Conservation (phyloP, 345 rosid genomes). For the Aquilaria sinensis region DNA sequence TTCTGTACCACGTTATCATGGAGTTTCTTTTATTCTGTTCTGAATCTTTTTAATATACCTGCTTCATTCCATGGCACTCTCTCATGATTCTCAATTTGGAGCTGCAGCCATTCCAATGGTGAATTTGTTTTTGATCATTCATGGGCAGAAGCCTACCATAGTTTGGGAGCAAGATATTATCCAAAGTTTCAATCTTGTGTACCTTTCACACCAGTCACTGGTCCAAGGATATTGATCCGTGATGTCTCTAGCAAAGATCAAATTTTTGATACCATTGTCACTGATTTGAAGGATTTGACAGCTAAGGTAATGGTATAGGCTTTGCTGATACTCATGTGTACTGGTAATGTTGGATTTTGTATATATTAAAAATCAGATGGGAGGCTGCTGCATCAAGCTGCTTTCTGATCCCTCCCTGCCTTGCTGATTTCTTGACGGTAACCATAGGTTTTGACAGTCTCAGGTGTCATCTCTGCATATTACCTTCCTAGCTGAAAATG, state of each 20-base stretch:
- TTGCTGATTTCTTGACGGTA: background rate
- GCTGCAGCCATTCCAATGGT: slow-evolving; percentile 83
- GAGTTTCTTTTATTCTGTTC: slow-evolving; percentile 4
- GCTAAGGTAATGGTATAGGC: slow-evolving; percentile 43
- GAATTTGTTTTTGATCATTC: slow-evolving; percentile 96
- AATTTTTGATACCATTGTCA: slow-evolving; percentile 58
- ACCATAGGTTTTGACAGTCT: slow-evolving; percentile 33
- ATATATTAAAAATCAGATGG: background rate
- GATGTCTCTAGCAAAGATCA: slow-evolving; percentile 55
- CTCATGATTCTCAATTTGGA: slow-evolving; percentile 22
- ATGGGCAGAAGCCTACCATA: slow-evolving; percentile 94
- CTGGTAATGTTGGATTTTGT: background rate
- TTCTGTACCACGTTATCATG: slow-evolving; percentile 8
- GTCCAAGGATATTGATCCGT: slow-evolving; percentile 78
- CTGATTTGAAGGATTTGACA: slow-evolving; percentile 58
- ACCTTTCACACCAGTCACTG: slow-evolving; percentile 95
- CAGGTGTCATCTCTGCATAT: slow-evolving; percentile 81
- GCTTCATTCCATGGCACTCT: slow-evolving; percentile 8
- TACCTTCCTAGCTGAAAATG: slow-evolving; percentile 74
- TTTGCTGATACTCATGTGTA: background rate
- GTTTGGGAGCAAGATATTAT: slow-evolving; percentile 80
- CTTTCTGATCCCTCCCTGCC: slow-evolving; percentile 1
- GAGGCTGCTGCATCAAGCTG: slow-evolving; percentile 3
- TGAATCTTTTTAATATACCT: background rate
- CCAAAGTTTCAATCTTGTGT: slow-evolving; percentile 97